Evolutionary conservation across 2,329 filamentous ascomycete genomes (phyloP), one percentile per base, ranked within the genome.

Genomic region (Emmonsia crescens): DNA sequence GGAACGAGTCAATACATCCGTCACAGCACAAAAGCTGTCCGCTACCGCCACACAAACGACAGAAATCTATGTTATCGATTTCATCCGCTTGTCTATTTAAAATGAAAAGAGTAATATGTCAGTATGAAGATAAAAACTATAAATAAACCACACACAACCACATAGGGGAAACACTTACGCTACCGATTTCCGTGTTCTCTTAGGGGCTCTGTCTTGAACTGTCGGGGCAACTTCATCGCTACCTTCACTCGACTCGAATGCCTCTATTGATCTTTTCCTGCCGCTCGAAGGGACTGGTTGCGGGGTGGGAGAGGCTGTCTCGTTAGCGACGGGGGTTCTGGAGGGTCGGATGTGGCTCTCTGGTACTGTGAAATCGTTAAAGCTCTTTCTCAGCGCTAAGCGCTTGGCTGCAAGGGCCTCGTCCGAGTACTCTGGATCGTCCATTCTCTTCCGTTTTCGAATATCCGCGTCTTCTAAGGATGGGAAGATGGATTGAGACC

Each of bases 21-120:
- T 97, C 94, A 75, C 94, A 99, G 77, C 92, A 96, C 66, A 97
- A 82, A 65, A 99, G 83, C 68, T 91, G 85, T 62, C 93, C 93
- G 67, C 85, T 88, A 65, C 88, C 89, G 70, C 87, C 85, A 77
- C 94, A 99, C 54, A 91, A 85, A 64, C 87, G 87, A 78, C 93
- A 99, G 71, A 88, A 88, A 74, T 97, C 93, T 73, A 94, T 90
- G 74, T 96, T 96, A 65, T 96, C 88, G 67, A 66, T 60, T 58
- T 66, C 64, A 27, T 61, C 64, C 42, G 63, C 42, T 54, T 60
- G 60, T 29, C 57, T 62, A 21, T 40, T 27, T 10, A 27, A 14
- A 52, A 29, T 3, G 31, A 5, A 10, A 52, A 44, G 10, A 16
- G n/a, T n/a, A n/a, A 12, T 8, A 42, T 12, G 24, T 57, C 27